These are phyloP conservation scores for Cetraspora pellucida DNA, from an alignment of 192 early-diverging fungal genomes.

Conservation along the genomic window DNA sequence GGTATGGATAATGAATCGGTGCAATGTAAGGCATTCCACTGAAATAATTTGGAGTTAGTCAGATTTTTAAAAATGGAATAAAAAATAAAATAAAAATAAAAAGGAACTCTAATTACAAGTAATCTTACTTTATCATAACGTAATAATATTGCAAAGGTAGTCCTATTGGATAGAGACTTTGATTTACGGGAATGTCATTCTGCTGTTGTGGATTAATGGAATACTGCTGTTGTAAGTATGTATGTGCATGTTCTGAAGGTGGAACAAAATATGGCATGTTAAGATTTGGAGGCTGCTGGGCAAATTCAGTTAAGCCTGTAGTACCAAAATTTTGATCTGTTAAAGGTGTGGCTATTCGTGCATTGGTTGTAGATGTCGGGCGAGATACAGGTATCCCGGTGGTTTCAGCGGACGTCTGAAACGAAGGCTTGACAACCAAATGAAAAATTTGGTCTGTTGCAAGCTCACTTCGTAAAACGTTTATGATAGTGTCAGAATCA, in stretches of 20 bases:
- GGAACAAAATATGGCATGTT: background rate
- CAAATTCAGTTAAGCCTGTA: no score
- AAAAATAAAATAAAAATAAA: background rate
- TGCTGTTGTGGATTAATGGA: background rate
- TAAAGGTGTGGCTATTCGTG: background rate
- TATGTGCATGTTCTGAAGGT: background rate
- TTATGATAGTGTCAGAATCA: conserved; percentile 17
- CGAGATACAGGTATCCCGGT: conserved; percentile 3
- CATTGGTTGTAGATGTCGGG: background rate
- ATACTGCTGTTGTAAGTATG: background rate
- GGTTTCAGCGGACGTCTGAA: conserved; percentile 5
- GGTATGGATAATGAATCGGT: conserved; percentile 39
- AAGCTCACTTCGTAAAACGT: conserved; percentile 19
- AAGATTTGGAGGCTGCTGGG: no score
- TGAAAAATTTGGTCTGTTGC: conserved; percentile 31
- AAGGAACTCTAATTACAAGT: background rate
- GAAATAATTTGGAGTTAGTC: background rate
- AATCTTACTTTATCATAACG: conserved; percentile 35
- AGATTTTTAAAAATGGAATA: background rate
- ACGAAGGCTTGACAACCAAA: conserved; percentile 34
- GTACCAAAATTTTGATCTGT: background rate
- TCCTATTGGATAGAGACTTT: background rate
- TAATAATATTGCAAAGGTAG: conserved; percentile 26
- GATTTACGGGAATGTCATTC: background rate
- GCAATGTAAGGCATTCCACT: conserved; percentile 50